Evolutionary conservation across 352 stramenopile genomes (phyloP), one percentile per base, ranked within the genome.

Genomic region (Saprolegnia parasitica): DNA sequence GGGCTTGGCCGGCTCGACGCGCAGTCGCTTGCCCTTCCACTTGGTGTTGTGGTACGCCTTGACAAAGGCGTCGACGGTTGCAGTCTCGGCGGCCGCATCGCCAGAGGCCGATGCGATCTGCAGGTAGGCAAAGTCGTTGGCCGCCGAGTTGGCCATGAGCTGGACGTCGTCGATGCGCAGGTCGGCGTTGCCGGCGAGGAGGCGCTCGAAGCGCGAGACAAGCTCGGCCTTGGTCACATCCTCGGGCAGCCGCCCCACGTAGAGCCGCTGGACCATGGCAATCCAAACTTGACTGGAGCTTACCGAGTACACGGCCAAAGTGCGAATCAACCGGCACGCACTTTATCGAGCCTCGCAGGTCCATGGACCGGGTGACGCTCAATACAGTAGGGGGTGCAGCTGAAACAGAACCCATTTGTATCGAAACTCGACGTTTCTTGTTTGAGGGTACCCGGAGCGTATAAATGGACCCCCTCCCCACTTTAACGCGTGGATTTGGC

Each of bases 21-120:
- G 77, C 16, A 93, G 73, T 52, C 89, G 58, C 9, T 64, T 76
- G 15, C 82, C 81, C 13, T 81, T 76, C 85, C 85, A 93, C 68
- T 93, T 93, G 18, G 81, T 91, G 15, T 77, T 76, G 72, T 93
- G 47, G 65, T 84, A 93, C 6, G 81, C 86, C 68, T 88, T 84
- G 20, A 73, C 37, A 54, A 67, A 45, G 23, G 56, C 76, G 32
- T 75, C 72, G 29, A 80, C 77, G 4, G 49, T 45, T 6, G 52
- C 57, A 0, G 81, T 76, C 18, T 71, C 70, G 0, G 60, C 67
- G 42, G 42, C 18, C 42, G 42, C 42, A 6, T 83, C 81, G 0
- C 61, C 20, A 5, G 35, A 29, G 4, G 16, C 21, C 16, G 29
- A 47, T 0, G 39, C 45, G 8, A 91, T 74, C 46, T 77, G 83